Evolutionary conservation across 192 early-diverging fungal genomes (phyloP).

Genomic region (Allomyces macrogynus): DNA sequence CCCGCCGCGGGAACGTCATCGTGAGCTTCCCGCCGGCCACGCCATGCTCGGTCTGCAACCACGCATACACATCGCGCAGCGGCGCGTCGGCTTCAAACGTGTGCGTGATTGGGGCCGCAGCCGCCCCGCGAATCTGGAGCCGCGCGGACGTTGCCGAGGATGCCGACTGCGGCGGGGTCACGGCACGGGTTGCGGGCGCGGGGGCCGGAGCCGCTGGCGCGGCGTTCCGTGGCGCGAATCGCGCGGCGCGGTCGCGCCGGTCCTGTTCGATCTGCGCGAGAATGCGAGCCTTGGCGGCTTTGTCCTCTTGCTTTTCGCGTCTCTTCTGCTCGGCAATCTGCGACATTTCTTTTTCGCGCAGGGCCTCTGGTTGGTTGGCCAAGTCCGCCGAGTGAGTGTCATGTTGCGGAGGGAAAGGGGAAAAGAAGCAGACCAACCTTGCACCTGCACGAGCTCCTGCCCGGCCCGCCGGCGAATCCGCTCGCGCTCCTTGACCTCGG

Average conservation of each 20-base stretch:
- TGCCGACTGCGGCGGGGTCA: conserved; percentile 11
- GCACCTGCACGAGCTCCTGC: conserved; percentile 27
- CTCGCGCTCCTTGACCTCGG: conserved; percentile 36
- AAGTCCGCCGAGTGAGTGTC: too few species aligned
- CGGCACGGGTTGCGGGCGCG: conserved; percentile 1
- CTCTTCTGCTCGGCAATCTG: conserved; percentile 32
- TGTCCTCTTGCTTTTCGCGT: conserved; percentile 46
- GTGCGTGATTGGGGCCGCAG: conserved; percentile 28
- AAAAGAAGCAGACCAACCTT: too few species aligned
- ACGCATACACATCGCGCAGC: conserved; percentile 29
- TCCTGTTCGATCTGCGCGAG: conserved; percentile 47
- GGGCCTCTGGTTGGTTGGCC: conserved; percentile 18
- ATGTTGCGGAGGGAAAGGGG: too few species aligned
- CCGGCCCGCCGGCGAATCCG: conserved; percentile 31
- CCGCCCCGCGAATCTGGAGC: conserved; percentile 37
- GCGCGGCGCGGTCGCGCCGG: conserved; percentile 32
- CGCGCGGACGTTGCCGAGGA: conserved; percentile 19
- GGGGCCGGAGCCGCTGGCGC: conserved; percentile 6
- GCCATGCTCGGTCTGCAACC: conserved; percentile 15
- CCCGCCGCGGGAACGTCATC: conserved; percentile 39
- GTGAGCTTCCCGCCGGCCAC: conserved; percentile 30
- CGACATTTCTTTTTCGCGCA: conserved; percentile 30
- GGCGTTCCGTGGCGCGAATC: conserved; percentile 18
- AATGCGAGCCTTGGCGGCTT: conserved; percentile 30
- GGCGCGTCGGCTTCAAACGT: conserved; percentile 31